These are phyloP conservation scores for Termitomyces sp. DNA, from an alignment of 768 basidiomycete genomes.

Conservation along the genomic window DNA sequence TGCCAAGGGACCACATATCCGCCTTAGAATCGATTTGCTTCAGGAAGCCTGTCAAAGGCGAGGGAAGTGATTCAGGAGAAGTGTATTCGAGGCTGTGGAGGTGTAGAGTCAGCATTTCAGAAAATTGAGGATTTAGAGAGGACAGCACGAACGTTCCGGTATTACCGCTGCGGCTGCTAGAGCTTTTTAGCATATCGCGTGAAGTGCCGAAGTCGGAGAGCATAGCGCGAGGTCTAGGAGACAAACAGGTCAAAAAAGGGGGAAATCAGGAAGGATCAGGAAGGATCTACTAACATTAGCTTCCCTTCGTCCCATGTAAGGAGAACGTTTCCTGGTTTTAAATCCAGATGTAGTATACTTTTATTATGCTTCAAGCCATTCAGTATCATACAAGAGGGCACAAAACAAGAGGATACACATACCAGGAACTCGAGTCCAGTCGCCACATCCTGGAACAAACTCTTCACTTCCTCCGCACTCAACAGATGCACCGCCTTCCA, in stretches of 20 bases:
- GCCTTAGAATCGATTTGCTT: constrained; percentile 78
- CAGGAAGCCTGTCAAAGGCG: constrained; percentile 57
- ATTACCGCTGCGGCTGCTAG: constrained; percentile 75
- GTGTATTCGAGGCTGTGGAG: constrained; percentile 73
- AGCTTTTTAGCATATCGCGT: constrained; percentile 77
- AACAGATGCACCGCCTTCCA: constrained; percentile 81
- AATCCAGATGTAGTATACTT: constrained; percentile 86
- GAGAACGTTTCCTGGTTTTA: constrained; percentile 93
- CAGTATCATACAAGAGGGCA: constrained; percentile 3
- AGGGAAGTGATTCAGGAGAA: constrained; percentile 82
- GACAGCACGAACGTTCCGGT: constrained; percentile 86
- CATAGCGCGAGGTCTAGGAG: constrained; percentile 81
- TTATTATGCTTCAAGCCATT: constrained; percentile 54
- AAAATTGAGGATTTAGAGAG: constrained; percentile 21
- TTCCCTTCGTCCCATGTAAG: constrained; percentile 87
- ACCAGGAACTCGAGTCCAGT: constrained; percentile 88
- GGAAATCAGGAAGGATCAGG: background rate
- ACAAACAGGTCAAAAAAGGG: background rate
- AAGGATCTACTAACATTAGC: constrained; percentile 53
- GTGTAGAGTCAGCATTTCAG: background rate
- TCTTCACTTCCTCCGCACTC: constrained; percentile 78
- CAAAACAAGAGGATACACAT: constrained; percentile 16
- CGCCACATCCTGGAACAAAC: constrained; percentile 79
- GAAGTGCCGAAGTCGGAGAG: constrained; percentile 95
- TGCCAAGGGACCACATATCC: constrained; percentile 97